These are phyloP conservation scores for Cicer cuneatum DNA, from an alignment of 306 rosid species.

Conservation along the genomic window DNA sequence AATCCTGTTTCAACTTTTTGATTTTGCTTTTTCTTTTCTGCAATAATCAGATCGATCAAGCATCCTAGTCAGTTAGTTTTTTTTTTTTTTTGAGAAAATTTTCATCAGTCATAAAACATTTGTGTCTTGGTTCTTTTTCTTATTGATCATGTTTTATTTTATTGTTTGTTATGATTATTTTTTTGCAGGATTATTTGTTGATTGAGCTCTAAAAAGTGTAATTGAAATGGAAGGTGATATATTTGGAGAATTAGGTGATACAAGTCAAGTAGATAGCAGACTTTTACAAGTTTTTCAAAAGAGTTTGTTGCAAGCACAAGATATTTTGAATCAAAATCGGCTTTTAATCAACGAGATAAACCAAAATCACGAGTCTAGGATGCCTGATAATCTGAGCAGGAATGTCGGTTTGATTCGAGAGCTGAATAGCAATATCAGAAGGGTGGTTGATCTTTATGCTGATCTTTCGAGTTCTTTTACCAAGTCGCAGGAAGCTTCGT, in stretches of 20 bases:
- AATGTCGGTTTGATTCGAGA: slow-evolving; percentile 86
- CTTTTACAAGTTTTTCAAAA: slow-evolving; percentile 77
- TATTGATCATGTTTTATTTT: slow-evolving; percentile 20
- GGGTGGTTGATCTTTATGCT: slow-evolving; percentile 94
- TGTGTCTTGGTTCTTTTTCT: slow-evolving; percentile 27
- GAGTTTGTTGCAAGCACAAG: slow-evolving; percentile 88
- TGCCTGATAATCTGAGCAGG: slow-evolving; percentile 74
- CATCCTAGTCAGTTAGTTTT: slow-evolving; percentile 29
- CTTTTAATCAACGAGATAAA: slow-evolving; percentile 85
- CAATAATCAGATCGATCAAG: slow-evolving; percentile 44
- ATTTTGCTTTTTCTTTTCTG: slow-evolving; percentile 35
- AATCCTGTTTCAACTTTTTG: slow-evolving; percentile 36
- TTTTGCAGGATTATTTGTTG: slow-evolving; percentile 55
- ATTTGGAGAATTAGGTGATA: slow-evolving; percentile 65
- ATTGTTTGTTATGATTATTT: background rate
- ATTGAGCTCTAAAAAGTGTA: slow-evolving; percentile 41
- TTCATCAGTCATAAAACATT: background rate
- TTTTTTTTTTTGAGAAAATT: background rate
- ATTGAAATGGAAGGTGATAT: slow-evolving; percentile 74
- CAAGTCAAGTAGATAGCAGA: slow-evolving; percentile 70
- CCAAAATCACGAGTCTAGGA: slow-evolving; percentile 84
- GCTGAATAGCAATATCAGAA: slow-evolving; percentile 85
- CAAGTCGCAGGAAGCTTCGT: slow-evolving; percentile 77
- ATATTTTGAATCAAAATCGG: slow-evolving; percentile 86
- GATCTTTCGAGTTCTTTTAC: slow-evolving; percentile 75